Percentiles rank a stretch among this genome's conserved stretches.
These are phyloP conservation scores for Mrakia blollopis DNA, from an alignment of 768 basidiomycete genomes.

Conservation along the genomic window DNA sequence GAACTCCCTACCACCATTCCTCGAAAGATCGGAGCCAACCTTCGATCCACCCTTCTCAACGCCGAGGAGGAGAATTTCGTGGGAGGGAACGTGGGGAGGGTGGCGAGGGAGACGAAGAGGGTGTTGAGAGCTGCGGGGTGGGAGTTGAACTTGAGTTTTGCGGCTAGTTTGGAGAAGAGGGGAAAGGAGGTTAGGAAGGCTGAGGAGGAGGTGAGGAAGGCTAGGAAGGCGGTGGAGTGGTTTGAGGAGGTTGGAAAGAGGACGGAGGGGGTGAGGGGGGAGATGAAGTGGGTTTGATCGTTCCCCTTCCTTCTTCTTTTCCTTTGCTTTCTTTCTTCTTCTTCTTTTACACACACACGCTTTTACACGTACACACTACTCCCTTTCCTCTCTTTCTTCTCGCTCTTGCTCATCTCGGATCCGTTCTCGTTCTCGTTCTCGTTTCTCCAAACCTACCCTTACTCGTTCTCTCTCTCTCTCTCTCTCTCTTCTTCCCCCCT, in stretches of 20 bases:
- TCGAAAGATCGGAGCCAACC: slow-evolving; percentile 77
- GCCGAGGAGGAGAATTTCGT: slow-evolving; percentile 50
- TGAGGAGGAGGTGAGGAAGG: slow-evolving; percentile 68
- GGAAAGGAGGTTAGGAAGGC: slow-evolving; percentile 63
- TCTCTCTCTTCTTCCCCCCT: background rate
- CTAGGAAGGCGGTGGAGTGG: slow-evolving; percentile 65
- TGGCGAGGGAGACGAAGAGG: slow-evolving; percentile 83
- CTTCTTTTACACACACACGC: background rate
- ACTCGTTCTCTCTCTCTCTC: too few relatives aligned
- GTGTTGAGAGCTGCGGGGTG: slow-evolving; percentile 84
- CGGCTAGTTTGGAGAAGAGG: slow-evolving; percentile 70
- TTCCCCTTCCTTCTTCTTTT: background rate
- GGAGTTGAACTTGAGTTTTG: slow-evolving; percentile 80
- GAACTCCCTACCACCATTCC: slow-evolving; percentile 87
- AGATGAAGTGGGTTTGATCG: background rate
- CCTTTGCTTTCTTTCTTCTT: background rate
- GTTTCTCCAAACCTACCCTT: too few relatives aligned
- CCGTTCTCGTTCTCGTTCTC: background rate
- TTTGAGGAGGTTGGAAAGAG: slow-evolving; percentile 57
- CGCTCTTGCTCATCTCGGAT: too few relatives aligned
- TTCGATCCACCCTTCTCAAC: slow-evolving; percentile 56
- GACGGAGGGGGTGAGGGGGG: slow-evolving; percentile 43
- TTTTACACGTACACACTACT: background rate
- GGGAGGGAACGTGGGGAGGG: slow-evolving; percentile 61
- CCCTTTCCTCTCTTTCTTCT: background rate